Percentiles rank a stretch among this genome's conserved stretches.
phyloP scores from a whole-genome alignment of 352 stramenopile genomes.

The Phytophthora sansomeana region DNA sequence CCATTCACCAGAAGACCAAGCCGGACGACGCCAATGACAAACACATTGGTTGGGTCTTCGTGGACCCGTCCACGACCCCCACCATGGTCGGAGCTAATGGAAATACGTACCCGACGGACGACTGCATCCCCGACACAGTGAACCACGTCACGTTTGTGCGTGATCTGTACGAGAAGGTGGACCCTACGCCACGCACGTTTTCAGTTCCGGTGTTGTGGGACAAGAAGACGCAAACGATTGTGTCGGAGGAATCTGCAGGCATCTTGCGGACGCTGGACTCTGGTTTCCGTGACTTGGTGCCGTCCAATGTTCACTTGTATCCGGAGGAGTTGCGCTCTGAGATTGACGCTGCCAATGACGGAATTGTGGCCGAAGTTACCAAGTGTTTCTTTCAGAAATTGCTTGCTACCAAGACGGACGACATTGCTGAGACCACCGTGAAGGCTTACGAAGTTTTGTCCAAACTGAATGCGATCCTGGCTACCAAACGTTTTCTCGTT shows the following conservation, averaged over 20 bases:
- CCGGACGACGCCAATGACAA: constrained; percentile 39
- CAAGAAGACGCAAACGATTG: too few relatives aligned
- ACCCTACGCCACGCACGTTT: constrained; percentile 22
- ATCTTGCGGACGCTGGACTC: too few relatives aligned
- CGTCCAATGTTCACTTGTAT: too few relatives aligned
- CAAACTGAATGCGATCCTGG: constrained; percentile 29
- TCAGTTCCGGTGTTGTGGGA: constrained; percentile 76
- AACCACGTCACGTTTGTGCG: constrained; percentile 37
- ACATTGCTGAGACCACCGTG: constrained; percentile 47
- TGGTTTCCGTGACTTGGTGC: too few relatives aligned
- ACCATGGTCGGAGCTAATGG: constrained; percentile 19
- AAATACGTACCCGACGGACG: constrained; percentile 28
- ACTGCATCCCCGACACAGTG: constrained; percentile 31
- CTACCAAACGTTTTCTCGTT: constrained; percentile 25
- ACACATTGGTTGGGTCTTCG: constrained; percentile 45
- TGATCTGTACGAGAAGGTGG: constrained; percentile 51
- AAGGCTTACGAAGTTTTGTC: constrained; percentile 36
- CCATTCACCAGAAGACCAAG: constrained; percentile 53
- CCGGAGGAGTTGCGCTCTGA: constrained; percentile 52
- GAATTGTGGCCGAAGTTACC: constrained; percentile 63
- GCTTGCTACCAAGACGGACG: constrained; percentile 65
- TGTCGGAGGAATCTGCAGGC: too few relatives aligned
- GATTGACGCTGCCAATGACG: constrained; percentile 75
- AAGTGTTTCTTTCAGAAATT: constrained; percentile 61
- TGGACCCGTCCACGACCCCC: constrained; percentile 6